Conservation (phyloP, 106 monocot species). For the Posidonia australis region DNA sequence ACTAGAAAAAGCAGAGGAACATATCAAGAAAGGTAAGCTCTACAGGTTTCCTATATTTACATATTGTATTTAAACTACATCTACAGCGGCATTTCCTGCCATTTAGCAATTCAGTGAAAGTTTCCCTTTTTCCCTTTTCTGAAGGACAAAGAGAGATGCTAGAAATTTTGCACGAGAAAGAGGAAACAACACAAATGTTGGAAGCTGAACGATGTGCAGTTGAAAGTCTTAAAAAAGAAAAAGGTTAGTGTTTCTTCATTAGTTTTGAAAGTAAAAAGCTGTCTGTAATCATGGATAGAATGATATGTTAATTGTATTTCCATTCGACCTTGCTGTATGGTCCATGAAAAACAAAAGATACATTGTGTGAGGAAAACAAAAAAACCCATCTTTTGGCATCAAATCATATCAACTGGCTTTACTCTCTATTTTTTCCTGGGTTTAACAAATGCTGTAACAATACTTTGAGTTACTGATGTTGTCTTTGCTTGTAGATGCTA, state of each 20-base stretch:
- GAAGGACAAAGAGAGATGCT: slow-evolving; percentile 56
- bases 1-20: slow-evolving; percentile 43
- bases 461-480: not conserved
- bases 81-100: not conserved
- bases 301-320: not conserved
- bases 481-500: slow-evolving; percentile 43
- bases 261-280: not conserved
- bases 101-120: not conserved
- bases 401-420: no score
- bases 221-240: slow-evolving; percentile 37
- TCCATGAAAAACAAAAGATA: no score
- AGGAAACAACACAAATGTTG: slow-evolving; percentile 38
- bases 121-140: not conserved
- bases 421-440: no score
- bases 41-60: not conserved
- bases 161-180: slow-evolving; percentile 50
- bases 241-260: slow-evolving; percentile 31
- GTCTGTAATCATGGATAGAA: not conserved
- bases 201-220: slow-evolving; percentile 28
- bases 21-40: slow-evolving; percentile 40
- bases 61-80: not conserved
- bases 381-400: no score
- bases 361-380: no score
- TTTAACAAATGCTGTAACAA: no score
- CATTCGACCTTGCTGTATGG: not conserved